A percentile compares a stretch with the other conserved stretches of the same genome.
phyloP scores from a whole-genome alignment of 2,329 filamentous ascomycete genomes.

The Alternaria gaisen region DNA sequence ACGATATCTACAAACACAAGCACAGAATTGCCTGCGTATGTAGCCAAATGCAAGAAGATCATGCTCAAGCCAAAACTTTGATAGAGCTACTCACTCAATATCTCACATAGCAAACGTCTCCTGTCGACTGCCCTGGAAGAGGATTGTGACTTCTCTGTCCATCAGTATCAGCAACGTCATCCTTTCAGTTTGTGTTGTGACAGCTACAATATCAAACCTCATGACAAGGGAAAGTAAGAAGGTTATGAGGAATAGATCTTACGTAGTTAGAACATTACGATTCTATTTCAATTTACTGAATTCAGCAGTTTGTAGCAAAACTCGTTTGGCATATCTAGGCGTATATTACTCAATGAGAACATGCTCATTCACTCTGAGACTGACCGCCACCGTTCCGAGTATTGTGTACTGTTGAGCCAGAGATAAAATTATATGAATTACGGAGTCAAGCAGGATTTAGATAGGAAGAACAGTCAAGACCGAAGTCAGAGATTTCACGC shows the following conservation, averaged over 20 bases:
- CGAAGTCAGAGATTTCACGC: not conserved
- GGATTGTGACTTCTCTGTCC: not conserved
- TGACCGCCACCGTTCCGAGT: not conserved
- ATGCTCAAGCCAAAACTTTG: not conserved
- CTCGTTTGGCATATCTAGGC: not conserved
- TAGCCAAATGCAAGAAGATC: not conserved
- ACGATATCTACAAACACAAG: not conserved
- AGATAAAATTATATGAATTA: not conserved
- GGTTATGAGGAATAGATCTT: too few relatives aligned
- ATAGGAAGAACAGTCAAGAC: not conserved
- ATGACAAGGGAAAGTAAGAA: too few relatives aligned
- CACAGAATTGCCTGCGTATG: not conserved
- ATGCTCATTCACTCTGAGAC: not conserved
- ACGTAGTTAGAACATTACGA: too few relatives aligned
- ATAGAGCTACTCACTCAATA: not conserved
- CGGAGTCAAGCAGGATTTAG: not conserved
- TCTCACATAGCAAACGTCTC: not conserved
- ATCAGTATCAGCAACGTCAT: not conserved
- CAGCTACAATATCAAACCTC: too few relatives aligned
- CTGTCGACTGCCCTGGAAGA: not conserved
- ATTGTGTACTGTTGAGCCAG: not conserved
- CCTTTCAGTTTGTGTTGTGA: not conserved
- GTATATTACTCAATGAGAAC: not conserved
- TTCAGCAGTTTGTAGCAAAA: not conserved
- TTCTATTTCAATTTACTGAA: too few relatives aligned